phyloP scores from a whole-genome alignment of 2,329 filamentous ascomycete genomes.

The Calonectria pauciramosa region DNA sequence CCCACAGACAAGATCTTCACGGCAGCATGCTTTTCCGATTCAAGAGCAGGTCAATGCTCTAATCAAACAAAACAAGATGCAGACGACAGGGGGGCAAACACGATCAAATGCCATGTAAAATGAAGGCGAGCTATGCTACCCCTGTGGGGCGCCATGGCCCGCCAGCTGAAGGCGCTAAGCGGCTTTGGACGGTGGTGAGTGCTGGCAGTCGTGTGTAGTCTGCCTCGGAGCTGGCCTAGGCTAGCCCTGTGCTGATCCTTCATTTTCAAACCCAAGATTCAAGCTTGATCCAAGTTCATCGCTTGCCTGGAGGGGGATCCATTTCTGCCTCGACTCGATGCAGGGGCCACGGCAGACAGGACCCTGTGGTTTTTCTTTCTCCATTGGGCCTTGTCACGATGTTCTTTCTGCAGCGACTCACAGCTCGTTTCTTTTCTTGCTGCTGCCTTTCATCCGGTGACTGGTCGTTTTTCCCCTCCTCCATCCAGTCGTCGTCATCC shows the following conservation, averaged over 20 bases:
- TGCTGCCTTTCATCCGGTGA: conserved; percentile 1
- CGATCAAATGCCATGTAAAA: neutral
- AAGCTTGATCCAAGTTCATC: conserved; percentile 9
- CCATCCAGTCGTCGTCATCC: neutral
- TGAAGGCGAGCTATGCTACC: conserved; percentile 6
- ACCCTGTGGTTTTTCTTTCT: neutral
- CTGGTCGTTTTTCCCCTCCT: neutral
- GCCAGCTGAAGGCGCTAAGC: conserved; percentile 25
- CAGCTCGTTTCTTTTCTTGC: neutral
- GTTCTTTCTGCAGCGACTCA: neutral
- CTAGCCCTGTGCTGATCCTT: neutral
- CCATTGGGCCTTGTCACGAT: neutral
- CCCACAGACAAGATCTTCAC: neutral
- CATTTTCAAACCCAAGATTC: conserved; percentile 1
- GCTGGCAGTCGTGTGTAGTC: neutral
- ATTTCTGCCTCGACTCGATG: neutral
- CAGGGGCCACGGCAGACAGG: neutral
- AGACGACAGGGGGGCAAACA: neutral
- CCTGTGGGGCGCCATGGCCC: conserved; percentile 5
- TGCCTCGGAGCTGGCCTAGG: neutral
- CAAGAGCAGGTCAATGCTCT: neutral
- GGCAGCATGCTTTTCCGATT: neutral
- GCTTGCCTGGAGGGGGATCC: neutral
- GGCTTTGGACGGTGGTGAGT: neutral
- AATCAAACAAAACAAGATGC: conserved; percentile 8